Conservation (phyloP, 2,329 filamentous ascomycete species). For the Mariannaea elegans region DNA sequence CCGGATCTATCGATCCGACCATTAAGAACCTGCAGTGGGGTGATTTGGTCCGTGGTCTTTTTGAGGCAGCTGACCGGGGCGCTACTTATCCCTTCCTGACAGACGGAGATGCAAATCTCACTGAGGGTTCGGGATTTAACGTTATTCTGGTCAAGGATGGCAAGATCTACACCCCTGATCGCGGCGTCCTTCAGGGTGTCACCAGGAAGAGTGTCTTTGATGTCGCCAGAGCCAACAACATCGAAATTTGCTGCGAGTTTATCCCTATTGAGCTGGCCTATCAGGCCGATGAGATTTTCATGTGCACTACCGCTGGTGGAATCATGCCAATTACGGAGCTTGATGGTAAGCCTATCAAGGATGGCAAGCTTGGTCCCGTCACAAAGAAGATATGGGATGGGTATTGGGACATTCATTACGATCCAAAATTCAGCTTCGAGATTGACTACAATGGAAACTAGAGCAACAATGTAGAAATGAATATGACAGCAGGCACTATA, state of each 20-base stretch:
- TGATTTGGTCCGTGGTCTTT: conserved; percentile 54
- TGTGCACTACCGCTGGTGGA: conserved; percentile 62
- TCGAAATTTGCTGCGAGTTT: conserved; percentile 49
- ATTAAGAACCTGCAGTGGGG: conserved; percentile 63
- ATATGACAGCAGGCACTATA: background rate
- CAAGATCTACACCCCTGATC: conserved; percentile 54
- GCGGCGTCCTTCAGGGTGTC: conserved; percentile 58
- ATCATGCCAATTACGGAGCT: conserved; percentile 61
- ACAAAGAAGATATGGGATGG: conserved; percentile 59
- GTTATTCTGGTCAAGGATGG: conserved; percentile 56
- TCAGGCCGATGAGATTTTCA: conserved; percentile 58
- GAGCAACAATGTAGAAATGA: too few species aligned
- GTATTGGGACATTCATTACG: conserved; percentile 60
- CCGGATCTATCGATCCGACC: conserved; percentile 58
- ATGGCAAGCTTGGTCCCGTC: conserved; percentile 54
- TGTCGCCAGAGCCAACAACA: conserved; percentile 44
- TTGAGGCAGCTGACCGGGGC: conserved; percentile 57
- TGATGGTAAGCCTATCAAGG: conserved; percentile 52
- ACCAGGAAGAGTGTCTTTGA: conserved; percentile 60
- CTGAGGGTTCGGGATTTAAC: conserved; percentile 61
- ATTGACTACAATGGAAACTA: conserved; percentile 37
- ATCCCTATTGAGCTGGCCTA: conserved; percentile 54
- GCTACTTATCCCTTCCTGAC: conserved; percentile 59
- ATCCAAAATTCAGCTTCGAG: conserved; percentile 47
- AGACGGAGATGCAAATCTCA: conserved; percentile 58